phyloP scores from a whole-genome alignment of 2,329 filamentous ascomycete species.

The Sarocladium brachiariae region DNA sequence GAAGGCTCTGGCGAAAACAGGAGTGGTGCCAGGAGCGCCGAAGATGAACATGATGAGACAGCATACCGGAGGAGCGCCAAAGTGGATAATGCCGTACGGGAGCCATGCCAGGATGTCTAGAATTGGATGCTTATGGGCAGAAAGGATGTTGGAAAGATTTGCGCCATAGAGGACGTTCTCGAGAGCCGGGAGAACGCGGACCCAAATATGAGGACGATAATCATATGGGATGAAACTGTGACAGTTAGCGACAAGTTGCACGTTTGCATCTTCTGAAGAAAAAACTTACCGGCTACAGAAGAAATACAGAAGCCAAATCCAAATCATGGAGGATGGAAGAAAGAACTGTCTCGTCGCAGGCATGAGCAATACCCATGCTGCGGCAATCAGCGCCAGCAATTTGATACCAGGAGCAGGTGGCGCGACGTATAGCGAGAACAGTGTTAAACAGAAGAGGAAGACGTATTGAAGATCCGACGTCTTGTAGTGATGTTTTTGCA shows the following conservation, averaged over 20 bases:
- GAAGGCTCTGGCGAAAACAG: conserved; percentile 79
- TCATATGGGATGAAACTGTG: conserved; percentile 79
- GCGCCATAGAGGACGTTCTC: conserved; percentile 96
- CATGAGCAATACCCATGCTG: conserved; percentile 66
- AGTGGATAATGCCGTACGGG: conserved; percentile 87
- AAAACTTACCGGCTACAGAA: conserved; percentile 79
- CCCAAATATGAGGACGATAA: conserved; percentile 90
- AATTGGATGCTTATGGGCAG: conserved; percentile 75
- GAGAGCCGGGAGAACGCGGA: conserved; percentile 85
- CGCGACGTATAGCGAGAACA: conserved; percentile 80
- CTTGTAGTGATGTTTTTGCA: conserved; percentile 74
- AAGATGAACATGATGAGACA: conserved; percentile 80
- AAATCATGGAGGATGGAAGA: conserved; percentile 76
- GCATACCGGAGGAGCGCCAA: conserved; percentile 75
- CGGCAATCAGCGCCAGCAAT: conserved; percentile 59
- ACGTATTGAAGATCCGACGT: conserved; percentile 81
- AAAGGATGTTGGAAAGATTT: conserved; percentile 92
- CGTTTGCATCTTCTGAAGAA: not conserved
- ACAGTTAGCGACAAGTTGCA: conserved; percentile 1
- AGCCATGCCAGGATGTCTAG: conserved; percentile 89
- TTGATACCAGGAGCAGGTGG: conserved; percentile 75
- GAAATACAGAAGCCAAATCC: conserved; percentile 84
- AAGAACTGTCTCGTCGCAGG: conserved; percentile 88
- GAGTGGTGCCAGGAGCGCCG: conserved; percentile 75
- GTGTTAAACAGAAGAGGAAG: conserved; percentile 62